Percentiles rank a stretch among this genome's conserved stretches.
Evolutionary conservation across 148 eudicot species (phyloP).

Genomic region (Camellia lanceoleosa): DNA sequence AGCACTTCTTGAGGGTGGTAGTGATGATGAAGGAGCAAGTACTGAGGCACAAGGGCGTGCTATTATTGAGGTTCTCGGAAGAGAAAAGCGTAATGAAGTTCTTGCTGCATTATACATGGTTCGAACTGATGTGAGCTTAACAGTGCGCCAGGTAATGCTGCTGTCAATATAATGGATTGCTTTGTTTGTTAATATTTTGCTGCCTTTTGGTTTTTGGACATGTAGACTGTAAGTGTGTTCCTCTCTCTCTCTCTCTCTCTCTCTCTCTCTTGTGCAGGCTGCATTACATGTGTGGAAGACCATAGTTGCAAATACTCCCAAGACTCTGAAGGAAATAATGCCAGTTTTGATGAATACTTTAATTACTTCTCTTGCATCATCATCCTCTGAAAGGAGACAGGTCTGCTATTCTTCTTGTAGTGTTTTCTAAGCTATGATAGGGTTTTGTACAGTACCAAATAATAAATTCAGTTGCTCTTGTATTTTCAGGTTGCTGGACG

Average conservation of each 20-base stretch:
- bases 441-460: neutral
- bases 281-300: slow-evolving; percentile 99
- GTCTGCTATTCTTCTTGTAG: slow-evolving; percentile 29
- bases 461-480: neutral
- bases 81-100: slow-evolving; percentile 91
- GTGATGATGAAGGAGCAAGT: slow-evolving; percentile 99
- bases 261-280: slow-evolving; percentile 72
- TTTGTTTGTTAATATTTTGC: neutral
- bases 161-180: neutral
- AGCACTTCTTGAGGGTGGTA: slow-evolving; percentile 98
- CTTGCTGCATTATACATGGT: slow-evolving; percentile 99
- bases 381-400: slow-evolving; percentile 97
- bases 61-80: slow-evolving; percentile 92
- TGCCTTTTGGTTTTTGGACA: neutral
- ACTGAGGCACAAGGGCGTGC: slow-evolving; percentile 99
- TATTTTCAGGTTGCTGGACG: slow-evolving; percentile 80
- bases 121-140: slow-evolving; percentile 89
- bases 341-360: slow-evolving; percentile 92
- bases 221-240: neutral
- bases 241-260: slow-evolving; percentile 7
- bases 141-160: slow-evolving; percentile 87
- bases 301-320: slow-evolving; percentile 93
- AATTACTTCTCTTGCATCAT: slow-evolving; percentile 85
- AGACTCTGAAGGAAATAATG: slow-evolving; percentile 96
- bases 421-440: neutral